Evolutionary conservation across 345 rosid genomes (phyloP).

Genomic region (Laguncularia racemosa): DNA sequence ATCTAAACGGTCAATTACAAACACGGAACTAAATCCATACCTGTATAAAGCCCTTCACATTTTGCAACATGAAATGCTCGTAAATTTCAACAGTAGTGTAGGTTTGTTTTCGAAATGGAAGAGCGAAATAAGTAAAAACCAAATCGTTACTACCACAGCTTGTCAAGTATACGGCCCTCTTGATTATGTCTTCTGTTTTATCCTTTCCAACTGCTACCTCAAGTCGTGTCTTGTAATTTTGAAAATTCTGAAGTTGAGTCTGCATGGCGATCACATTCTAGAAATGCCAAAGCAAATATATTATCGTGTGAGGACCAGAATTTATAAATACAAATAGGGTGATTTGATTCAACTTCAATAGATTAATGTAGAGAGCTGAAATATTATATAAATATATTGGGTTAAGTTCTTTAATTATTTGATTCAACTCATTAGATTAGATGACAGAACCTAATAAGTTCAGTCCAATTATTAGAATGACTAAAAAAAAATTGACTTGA

Average conservation of each 20-base stretch:
- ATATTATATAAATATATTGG: too few relatives aligned
- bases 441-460: too few relatives aligned
- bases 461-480: too few relatives aligned
- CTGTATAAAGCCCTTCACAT: constrained; percentile 1
- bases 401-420: too few relatives aligned
- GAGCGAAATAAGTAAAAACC: constrained; percentile 1
- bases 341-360: too few relatives aligned
- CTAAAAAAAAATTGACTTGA: too few relatives aligned
- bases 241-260: constrained; percentile 10
- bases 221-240: constrained; percentile 3
- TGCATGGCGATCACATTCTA: constrained; percentile 8
- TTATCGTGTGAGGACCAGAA: background rate
- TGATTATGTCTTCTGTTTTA: constrained; percentile 6
- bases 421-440: too few relatives aligned
- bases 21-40: background rate
- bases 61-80: constrained; percentile 1
- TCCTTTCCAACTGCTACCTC: constrained; percentile 8
- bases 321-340: too few relatives aligned
- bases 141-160: constrained; percentile 16
- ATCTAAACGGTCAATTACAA: too few relatives aligned
- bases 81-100: constrained; percentile 1
- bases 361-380: too few relatives aligned
- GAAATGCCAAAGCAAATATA: background rate
- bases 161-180: constrained; percentile 4
- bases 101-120: constrained; percentile 5